Base-by-base conservation (phyloP, 768 basidiomycete species). In the Naematelia encephala region DNA sequence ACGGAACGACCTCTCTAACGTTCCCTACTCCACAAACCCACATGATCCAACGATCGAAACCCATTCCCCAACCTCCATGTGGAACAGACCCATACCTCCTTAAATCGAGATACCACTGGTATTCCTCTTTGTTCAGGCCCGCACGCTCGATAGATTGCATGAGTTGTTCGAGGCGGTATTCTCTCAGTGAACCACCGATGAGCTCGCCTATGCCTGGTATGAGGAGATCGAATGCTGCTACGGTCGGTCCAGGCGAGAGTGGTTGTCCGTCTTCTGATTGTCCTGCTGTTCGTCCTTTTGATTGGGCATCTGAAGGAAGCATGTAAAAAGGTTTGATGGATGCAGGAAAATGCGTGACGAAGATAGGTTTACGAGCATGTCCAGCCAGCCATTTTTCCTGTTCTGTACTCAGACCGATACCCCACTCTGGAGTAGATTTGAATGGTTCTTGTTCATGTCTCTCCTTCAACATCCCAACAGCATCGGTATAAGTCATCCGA, bases 51-150 rank as follows among this genome's bases (percentile, higher is more conserved):
- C 96, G 80, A 77, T 99, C 96, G 69, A 94, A 96, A 1, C 96
- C 96, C 80, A 98, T 81, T 4, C 96, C 96, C 77, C 91, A 98
- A 14, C 96, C 96, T 14, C 89, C 92, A 77, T 97, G 94, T 2
- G 91, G 89, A 19, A 89, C 87, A 16, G 87, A 87, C 10, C 96
- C 96, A 67, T 83, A 93, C 68, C 81, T 82, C 59, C 94, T 81
- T 64, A 96, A 73, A 66, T 96, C 91, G 51, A 86, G 61, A 77
- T 99, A 99, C 81, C 81, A 82, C 19, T 74, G 72, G 54, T 81
- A 80, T 21, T 74, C 76, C 22, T 76, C 74, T 34, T 52, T 29
- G 49, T 82, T 78, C 64, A 85, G 73, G 14, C 82, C 82, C 44
- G 80, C 77, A 28, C 66, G 67, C 13, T 68, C 64, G 81, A 96